These are phyloP conservation scores for Coniophora puteana DNA, from an alignment of 1,284 basidiomycete genomes.

Conservation along the genomic window DNA sequence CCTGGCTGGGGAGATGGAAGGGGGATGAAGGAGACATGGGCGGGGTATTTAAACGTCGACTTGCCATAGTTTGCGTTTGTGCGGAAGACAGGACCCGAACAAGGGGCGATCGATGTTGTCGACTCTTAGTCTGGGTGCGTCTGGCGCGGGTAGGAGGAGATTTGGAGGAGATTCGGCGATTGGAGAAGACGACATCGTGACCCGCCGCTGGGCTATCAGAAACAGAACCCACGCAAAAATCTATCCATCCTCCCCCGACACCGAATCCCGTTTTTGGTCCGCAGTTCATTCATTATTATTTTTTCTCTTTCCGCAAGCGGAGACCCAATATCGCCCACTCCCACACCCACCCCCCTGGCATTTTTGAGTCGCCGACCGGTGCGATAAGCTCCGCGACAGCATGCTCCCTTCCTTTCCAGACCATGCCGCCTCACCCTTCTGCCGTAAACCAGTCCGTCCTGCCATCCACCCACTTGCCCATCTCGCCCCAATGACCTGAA, in stretches of 20 bases:
- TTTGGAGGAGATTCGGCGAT: constrained; percentile 9
- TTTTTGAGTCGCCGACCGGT: no score
- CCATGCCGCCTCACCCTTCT: no score
- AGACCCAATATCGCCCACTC: constrained; percentile 16
- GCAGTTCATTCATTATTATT: constrained; percentile 17
- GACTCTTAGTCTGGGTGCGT: no score
- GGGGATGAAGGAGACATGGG: constrained; percentile 16
- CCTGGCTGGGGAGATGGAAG: constrained; percentile 22
- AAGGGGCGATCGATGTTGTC: constrained; percentile 21
- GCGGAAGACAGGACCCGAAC: constrained; percentile 22
- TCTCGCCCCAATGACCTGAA: no score
- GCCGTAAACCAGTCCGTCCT: no score
- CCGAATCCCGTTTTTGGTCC: not conserved
- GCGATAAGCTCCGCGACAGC: no score
- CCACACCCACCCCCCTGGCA: no score
- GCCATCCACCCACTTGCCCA: no score
- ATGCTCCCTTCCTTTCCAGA: no score
- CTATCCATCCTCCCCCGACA: no score
- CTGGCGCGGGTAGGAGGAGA: constrained; percentile 20
- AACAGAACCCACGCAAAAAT: constrained; percentile 1
- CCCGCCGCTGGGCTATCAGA: not conserved
- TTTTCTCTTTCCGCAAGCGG: constrained; percentile 17
- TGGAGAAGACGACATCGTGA: constrained; percentile 11
- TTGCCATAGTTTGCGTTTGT: constrained; percentile 22
- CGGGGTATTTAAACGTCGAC: constrained; percentile 20